Evolutionary conservation across 2,329 filamentous ascomycete genomes (phyloP), one percentile per base, ranked within the genome.

Genomic region (Hypoxylon sp.): DNA sequence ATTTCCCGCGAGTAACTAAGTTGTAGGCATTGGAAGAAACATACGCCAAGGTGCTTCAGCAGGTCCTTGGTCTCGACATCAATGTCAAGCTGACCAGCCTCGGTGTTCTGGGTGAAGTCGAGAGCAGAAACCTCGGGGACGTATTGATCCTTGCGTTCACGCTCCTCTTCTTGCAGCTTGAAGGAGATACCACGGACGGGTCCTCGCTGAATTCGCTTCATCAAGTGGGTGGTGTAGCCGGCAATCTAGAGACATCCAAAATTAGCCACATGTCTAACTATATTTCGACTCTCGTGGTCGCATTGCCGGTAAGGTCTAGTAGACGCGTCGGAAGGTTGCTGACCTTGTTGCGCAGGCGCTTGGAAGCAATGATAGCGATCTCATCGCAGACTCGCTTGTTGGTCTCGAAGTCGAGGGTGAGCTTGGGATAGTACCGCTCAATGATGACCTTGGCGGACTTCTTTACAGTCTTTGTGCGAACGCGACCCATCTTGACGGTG

Each of bases 331-430:
- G 17, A 10, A 26, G 6, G 6, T 51, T 78, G 73, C 82, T 81
- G 77, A 97, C 93, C 94, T 99, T 99, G 92, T 99, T 99, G 87
- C 96, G 92, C 80, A 99, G 92, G 83, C 97, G 92, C 93, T 99
- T 99, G 80, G 92, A 97, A 78, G 96, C 94, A 83, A 99, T 99
- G 85, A 99, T 97, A 82, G 96, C 96, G 80, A 99, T 96, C 88
- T 99, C 96, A 94, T 98, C 96, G 88, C 96, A 98, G 81, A 98
- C 97, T 81, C 94, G 90, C 93, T 98, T 98, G 92, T 98, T 98
- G 90, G 93, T 97, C 92, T 99, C 96, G 88, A 99, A 99, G 89
- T 99, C 96, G 82, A 98, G 93, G 75, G 94, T 98, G 84, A 99
- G 90, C 87, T 94, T 94, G 82, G 96, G 96, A 88, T 97, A 97